Conservation (phyloP, 257 asterid genomes). For the Striga asiatica region DNA sequence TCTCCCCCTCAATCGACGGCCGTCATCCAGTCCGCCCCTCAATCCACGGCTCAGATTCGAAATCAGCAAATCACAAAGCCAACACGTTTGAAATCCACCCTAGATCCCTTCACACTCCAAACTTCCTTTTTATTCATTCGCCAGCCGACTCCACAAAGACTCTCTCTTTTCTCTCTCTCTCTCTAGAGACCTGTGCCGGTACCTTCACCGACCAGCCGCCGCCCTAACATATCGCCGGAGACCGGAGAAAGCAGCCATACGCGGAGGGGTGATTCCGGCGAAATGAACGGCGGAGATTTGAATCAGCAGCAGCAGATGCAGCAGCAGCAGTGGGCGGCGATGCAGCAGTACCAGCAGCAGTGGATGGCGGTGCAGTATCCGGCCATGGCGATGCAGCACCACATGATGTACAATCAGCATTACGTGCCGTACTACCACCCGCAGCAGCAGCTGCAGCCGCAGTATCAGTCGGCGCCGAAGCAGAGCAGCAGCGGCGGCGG, state of each 20-base stretch:
- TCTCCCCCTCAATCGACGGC: slow-evolving; percentile 30
- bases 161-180: slow-evolving; percentile 18
- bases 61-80: slow-evolving; percentile 27
- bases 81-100: slow-evolving; percentile 61
- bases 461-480: slow-evolving; percentile 32
- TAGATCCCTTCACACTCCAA: slow-evolving; percentile 41
- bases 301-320: slow-evolving; percentile 55
- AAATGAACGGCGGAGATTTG: slow-evolving; percentile 79
- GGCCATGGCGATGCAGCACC: slow-evolving; percentile 74
- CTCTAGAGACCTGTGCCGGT: slow-evolving; percentile 24
- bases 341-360: slow-evolving; percentile 95
- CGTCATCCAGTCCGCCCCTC: background rate
- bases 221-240: too few species aligned
- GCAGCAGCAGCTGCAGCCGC: slow-evolving; percentile 46
- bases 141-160: slow-evolving; percentile 29
- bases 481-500: slow-evolving; percentile 12
- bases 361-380: slow-evolving; percentile 98
- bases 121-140: slow-evolving; percentile 21
- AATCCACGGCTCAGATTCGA: slow-evolving; percentile 24
- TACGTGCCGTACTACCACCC: slow-evolving; percentile 74
- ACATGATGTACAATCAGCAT: slow-evolving; percentile 76
- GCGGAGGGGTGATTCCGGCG: slow-evolving; percentile 14
- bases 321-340: slow-evolving; percentile 86
- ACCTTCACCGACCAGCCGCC: slow-evolving; percentile 26
- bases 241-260: too few species aligned